Percentiles rank a stretch among this genome's conserved stretches.
Evolutionary conservation across 1,284 basidiomycete species (phyloP).

Genomic region (Pyrrhoderma lamaoense): DNA sequence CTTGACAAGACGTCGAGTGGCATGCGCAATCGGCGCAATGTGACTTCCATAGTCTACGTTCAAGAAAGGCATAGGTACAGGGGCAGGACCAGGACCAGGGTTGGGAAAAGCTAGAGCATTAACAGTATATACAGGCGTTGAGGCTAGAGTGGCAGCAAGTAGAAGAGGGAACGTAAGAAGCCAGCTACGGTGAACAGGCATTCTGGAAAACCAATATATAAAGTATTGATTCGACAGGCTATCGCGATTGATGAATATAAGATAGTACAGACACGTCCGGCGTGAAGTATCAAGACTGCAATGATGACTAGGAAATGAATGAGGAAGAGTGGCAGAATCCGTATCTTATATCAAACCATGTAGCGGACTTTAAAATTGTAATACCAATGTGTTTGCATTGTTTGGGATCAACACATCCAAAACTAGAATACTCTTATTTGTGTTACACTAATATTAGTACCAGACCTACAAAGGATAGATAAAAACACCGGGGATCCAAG

Average conservation of each 20-base stretch:
- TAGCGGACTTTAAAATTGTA: conserved; percentile 16
- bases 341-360: conserved; percentile 1
- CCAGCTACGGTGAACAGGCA: conserved; percentile 5
- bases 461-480: no score
- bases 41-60: conserved; percentile 13
- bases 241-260: conserved; percentile 1
- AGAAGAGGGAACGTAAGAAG: conserved; percentile 5
- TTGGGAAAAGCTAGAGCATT: conserved; percentile 14
- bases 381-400: no score
- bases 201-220: conserved; percentile 1
- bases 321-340: conserved; percentile 10
- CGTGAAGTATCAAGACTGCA: conserved; percentile 4
- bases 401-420: no score
- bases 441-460: no score
- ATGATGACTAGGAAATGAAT: conserved; percentile 9
- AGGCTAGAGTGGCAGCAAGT: conserved; percentile 8
- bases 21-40: conserved; percentile 7
- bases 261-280: conserved; percentile 12
- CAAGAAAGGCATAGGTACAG: conserved; percentile 15
- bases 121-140: conserved; percentile 2
- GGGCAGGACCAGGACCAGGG: no score
- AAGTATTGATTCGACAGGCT: not conserved
- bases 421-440: no score
- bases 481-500: not conserved
- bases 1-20: conserved; percentile 12